Percentiles rank a stretch among this genome's conserved stretches.
Evolutionary conservation across 2,329 filamentous ascomycete genomes (phyloP).

Genomic region (Verticillium zaregamsianum): DNA sequence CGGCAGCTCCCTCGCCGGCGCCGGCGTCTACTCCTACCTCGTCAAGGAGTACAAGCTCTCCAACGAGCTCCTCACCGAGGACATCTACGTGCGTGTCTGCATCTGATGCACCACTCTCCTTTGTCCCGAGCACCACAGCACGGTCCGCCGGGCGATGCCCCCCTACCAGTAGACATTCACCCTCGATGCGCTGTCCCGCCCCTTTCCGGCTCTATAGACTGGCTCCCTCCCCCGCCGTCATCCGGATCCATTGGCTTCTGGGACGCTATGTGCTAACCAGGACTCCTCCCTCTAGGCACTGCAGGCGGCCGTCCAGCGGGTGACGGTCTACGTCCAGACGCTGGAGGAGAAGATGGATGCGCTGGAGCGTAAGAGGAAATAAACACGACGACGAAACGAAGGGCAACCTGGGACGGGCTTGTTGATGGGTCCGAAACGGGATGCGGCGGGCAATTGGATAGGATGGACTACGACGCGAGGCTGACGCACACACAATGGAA

Average conservation of each 20-base stretch:
- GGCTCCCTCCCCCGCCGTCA: neutral
- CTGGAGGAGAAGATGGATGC: slow-evolving; percentile 76
- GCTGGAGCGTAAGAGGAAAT: slow-evolving; percentile 64
- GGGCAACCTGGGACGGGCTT: neutral
- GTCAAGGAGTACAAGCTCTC: slow-evolving; percentile 89
- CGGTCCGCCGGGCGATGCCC: neutral
- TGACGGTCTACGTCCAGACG: slow-evolving; percentile 77
- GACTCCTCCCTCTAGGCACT: slow-evolving; percentile 57
- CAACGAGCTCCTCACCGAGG: slow-evolving; percentile 89
- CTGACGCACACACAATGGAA: neutral
- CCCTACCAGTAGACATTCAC: slow-evolving; percentile 2
- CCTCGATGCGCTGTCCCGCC: neutral
- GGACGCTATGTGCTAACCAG: neutral
- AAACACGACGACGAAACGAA: slow-evolving; percentile 14
- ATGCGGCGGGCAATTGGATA: neutral
- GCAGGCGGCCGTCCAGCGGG: slow-evolving; percentile 79
- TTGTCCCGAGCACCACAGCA: neutral
- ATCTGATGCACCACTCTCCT: slow-evolving; percentile 23
- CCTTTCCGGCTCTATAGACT: neutral
- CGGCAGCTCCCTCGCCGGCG: slow-evolving; percentile 74
- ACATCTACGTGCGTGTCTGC: slow-evolving; percentile 80
- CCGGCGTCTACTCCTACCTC: slow-evolving; percentile 85
- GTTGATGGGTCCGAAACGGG: neutral
- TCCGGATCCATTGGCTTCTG: neutral
- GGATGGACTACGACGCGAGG: neutral